These are phyloP conservation scores for Cordyceps cicadae DNA, from an alignment of 2,329 filamentous ascomycete genomes.

Conservation along the genomic window DNA sequence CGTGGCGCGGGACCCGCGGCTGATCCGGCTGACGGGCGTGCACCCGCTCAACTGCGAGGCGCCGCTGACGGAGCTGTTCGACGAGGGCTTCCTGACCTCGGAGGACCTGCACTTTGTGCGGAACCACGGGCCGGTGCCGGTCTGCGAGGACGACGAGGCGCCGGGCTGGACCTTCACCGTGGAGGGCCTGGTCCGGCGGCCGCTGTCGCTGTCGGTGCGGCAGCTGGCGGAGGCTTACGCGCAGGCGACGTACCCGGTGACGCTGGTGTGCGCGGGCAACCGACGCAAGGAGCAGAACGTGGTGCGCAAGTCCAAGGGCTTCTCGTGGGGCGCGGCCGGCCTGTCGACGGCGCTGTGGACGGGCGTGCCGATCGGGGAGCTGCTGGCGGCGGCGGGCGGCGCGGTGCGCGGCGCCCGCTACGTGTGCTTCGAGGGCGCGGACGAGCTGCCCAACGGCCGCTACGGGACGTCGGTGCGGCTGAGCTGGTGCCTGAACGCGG, in stretches of 20 bases:
- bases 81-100: conserved; percentile 76
- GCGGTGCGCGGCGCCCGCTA: conserved; percentile 66
- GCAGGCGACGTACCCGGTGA: conserved; percentile 77
- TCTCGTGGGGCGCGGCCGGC: conserved; percentile 86
- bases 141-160: conserved; percentile 64
- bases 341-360: conserved; percentile 84
- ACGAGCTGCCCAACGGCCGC: conserved; percentile 77
- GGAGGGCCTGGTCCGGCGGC: conserved; percentile 74
- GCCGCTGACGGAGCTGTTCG: conserved; percentile 67
- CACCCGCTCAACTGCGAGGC: conserved; percentile 91
- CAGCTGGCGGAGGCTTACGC: conserved; percentile 68
- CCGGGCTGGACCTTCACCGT: conserved; percentile 74
- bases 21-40: conserved; percentile 79
- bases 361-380: conserved; percentile 64
- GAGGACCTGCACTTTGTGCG: conserved; percentile 86
- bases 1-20: conserved; percentile 68
- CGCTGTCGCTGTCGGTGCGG: conserved; percentile 61
- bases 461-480: conserved; percentile 85
- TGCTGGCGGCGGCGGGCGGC: conserved; percentile 58
- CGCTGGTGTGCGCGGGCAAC: conserved; percentile 87
- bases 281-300: conserved; percentile 87
- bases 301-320: conserved; percentile 83
- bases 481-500: conserved; percentile 78
- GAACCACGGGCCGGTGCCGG: conserved; percentile 79
- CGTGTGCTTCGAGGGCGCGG: conserved; percentile 85